Percentiles rank a stretch among this genome's conserved stretches.
Conservation (phyloP, 352 stramenopile genomes). For the Blastocystis hominis region DNA sequence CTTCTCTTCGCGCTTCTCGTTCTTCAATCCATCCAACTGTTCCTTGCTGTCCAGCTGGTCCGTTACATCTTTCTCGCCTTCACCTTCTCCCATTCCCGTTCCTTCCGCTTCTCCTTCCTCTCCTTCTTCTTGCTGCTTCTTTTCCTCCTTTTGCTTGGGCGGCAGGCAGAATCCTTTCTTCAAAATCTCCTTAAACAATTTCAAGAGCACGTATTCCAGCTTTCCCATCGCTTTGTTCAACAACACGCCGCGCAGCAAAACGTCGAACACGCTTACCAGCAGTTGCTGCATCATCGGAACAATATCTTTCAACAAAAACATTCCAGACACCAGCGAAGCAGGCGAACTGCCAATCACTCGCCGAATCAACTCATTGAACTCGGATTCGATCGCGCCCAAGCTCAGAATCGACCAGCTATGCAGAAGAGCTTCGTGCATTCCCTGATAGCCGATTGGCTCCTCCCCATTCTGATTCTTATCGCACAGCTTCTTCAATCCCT, state of each 20-base stretch:
- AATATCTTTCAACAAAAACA: not conserved
- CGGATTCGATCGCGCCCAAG: not conserved
- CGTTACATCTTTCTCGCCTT: conserved; percentile 95
- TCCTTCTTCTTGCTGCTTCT: conserved; percentile 26
- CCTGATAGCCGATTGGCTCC: not conserved
- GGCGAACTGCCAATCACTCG: not conserved
- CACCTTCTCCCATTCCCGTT: conserved; percentile 97
- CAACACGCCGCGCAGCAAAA: conserved; percentile 26
- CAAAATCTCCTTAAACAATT: conserved; percentile 26
- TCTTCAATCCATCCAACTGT: conserved; percentile 93
- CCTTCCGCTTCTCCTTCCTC: conserved; percentile 75
- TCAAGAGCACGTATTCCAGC: conserved; percentile 46
- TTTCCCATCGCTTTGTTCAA: conserved; percentile 51
- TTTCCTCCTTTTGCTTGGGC: conserved; percentile 25
- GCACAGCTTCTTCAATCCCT: not conserved
- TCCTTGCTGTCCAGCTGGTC: conserved; percentile 99
- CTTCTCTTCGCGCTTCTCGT: conserved; percentile 71
- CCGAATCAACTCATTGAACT: not conserved
- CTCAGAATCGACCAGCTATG: not conserved
- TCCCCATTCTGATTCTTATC: not conserved
- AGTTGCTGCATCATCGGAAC: conserved; percentile 1
- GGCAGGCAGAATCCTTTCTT: conserved; percentile 56
- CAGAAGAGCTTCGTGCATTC: conserved; percentile 37
- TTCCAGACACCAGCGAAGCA: not conserved
- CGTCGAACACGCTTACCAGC: not conserved